phyloP scores from a whole-genome alignment of 1,284 basidiomycete genomes.

The Pholiota adiposa region DNA sequence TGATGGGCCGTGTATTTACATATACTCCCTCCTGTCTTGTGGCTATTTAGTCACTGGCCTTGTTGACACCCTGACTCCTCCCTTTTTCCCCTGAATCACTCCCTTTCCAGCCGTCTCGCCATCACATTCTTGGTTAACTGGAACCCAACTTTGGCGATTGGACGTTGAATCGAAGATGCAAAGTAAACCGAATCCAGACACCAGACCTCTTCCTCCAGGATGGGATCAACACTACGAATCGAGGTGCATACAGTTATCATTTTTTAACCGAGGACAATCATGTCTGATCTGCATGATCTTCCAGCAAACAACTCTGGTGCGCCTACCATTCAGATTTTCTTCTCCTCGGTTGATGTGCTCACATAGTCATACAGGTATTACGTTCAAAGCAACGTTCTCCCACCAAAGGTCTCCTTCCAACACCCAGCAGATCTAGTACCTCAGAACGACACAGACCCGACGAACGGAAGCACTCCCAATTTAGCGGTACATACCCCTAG shows the following conservation, averaged over 20 bases:
- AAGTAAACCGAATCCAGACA: conserved; percentile 28
- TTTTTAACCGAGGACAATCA: background rate
- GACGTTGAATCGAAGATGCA: conserved; percentile 4
- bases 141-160: background rate
- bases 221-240: conserved; percentile 39
- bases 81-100: background rate
- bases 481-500: conserved; percentile 5
- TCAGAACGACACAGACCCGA: conserved; percentile 1
- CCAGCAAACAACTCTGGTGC: conserved; percentile 25
- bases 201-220: conserved; percentile 35
- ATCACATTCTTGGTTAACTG: background rate
- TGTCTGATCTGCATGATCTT: background rate
- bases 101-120: background rate
- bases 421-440: conserved; percentile 30
- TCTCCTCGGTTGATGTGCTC: too few species aligned
- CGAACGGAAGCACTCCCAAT: too few species aligned
- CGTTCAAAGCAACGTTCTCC: conserved; percentile 31
- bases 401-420: conserved; percentile 34
- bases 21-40: background rate
- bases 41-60: background rate
- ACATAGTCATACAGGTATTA: conserved; percentile 36
- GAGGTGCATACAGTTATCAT: conserved; percentile 27
- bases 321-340: conserved; percentile 2
- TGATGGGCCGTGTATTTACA: background rate
- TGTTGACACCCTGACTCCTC: background rate